Percentiles rank a stretch among this genome's conserved stretches.
Conservation (phyloP, 2,329 filamentous ascomycete genomes). For the Aspergillus quadricinctus region DNA sequence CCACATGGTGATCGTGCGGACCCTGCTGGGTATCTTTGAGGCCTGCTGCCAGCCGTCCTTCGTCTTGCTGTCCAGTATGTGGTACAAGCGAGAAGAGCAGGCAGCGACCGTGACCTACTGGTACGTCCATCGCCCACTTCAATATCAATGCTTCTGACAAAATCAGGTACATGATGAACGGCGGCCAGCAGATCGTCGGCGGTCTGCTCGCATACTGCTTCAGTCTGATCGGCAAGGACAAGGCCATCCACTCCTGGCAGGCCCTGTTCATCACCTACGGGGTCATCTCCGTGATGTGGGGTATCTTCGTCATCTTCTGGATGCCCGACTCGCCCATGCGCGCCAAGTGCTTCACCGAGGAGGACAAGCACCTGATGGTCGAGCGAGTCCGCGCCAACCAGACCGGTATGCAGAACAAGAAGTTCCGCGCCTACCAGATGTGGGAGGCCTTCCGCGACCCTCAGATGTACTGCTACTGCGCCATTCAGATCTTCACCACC, state of each 20-base stretch:
- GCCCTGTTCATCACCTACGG: conserved; percentile 65
- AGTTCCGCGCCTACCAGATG: conserved; percentile 51
- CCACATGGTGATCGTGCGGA: conserved; percentile 57
- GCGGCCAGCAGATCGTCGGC: conserved; percentile 66
- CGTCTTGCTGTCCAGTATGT: conserved; percentile 63
- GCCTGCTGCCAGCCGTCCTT: conserved; percentile 66
- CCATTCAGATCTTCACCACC: conserved; percentile 67
- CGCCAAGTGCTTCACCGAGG: conserved; percentile 63
- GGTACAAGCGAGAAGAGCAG: conserved; percentile 68
- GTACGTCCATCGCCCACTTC: conserved; percentile 34
- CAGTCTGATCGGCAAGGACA: conserved; percentile 48
- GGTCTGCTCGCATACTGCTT: conserved; percentile 60
- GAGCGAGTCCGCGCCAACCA: conserved; percentile 59
- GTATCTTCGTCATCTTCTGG: conserved; percentile 59
- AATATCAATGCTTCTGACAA: conserved; percentile 6
- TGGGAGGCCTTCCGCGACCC: conserved; percentile 60
- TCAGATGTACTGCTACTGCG: conserved; percentile 61
- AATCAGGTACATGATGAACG: conserved; percentile 67
- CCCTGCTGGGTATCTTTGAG: conserved; percentile 67
- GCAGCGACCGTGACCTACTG: conserved; percentile 64
- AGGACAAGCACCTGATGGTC: conserved; percentile 61
- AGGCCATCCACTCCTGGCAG: conserved; percentile 61
- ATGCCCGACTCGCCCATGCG: conserved; percentile 69
- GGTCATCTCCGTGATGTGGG: conserved; percentile 59
- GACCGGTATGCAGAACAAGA: conserved; percentile 57